A percentile compares a stretch with the other conserved stretches of the same genome.
phyloP scores from a whole-genome alignment of 2,329 filamentous ascomycete genomes.

The Ascochyta viciae-villosae region DNA sequence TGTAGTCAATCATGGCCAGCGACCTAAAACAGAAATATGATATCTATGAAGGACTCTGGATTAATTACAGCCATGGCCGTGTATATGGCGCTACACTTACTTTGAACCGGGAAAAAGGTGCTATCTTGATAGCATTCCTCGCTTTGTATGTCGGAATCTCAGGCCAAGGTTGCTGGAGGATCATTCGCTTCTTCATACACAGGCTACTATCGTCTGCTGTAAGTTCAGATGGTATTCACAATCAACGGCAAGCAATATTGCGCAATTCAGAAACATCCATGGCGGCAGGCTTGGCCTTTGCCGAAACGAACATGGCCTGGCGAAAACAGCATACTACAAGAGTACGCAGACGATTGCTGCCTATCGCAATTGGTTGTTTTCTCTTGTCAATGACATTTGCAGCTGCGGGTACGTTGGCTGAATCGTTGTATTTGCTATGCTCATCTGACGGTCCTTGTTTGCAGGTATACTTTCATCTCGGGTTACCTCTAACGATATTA shows the following conservation, averaged over 20 bases:
- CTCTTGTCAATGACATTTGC: background rate
- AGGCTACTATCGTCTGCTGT: conserved; percentile 4
- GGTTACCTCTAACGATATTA: conserved; percentile 36
- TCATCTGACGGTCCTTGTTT: background rate
- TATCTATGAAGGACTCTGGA: conserved; percentile 23
- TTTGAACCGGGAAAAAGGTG: conserved; percentile 15
- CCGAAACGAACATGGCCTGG: background rate
- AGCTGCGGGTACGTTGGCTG: background rate
- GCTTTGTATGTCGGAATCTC: conserved; percentile 21
- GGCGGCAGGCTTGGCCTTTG: conserved; percentile 9
- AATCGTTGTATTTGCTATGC: background rate
- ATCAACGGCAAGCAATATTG: conserved; percentile 44
- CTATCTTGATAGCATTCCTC: conserved; percentile 27
- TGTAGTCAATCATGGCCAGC: no score
- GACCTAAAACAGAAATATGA: background rate
- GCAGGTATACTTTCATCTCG: conserved; percentile 41
- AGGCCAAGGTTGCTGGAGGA: conserved; percentile 21
- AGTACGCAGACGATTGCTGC: conserved; percentile 18
- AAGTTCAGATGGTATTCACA: conserved; percentile 34
- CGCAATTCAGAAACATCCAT: conserved; percentile 31
- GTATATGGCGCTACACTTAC: conserved; percentile 24
- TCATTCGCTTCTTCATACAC: conserved; percentile 19
- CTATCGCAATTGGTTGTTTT: conserved; percentile 20
- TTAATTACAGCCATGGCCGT: conserved; percentile 12
- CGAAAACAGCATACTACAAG: background rate